A percentile compares a stretch with the other conserved stretches of the same genome.
phyloP scores from a whole-genome alignment of 2,329 filamentous ascomycete genomes.

The Botrytis porri region DNA sequence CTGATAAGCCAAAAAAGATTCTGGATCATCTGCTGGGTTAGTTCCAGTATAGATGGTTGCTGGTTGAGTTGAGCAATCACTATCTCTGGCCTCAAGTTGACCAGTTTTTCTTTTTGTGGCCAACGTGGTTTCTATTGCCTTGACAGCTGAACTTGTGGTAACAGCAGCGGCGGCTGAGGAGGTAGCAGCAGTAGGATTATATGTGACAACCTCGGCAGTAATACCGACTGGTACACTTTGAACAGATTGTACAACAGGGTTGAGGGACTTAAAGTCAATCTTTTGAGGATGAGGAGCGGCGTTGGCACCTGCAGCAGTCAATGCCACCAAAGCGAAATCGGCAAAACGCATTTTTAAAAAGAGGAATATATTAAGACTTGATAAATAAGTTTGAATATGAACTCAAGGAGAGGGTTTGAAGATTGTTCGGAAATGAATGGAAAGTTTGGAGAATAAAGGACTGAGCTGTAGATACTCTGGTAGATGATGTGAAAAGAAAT shows the following conservation, averaged over 20 bases:
- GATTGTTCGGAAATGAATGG: not conserved
- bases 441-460: not conserved
- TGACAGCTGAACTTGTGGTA: not conserved
- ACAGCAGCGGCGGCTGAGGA: not conserved
- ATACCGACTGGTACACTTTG: not conserved
- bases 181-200: not conserved
- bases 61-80: not conserved
- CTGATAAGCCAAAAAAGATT: slow-evolving; percentile 34
- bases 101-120: not conserved
- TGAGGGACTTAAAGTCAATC: not conserved
- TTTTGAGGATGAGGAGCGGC: slow-evolving; percentile 3
- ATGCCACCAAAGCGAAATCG: not conserved
- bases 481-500: not conserved
- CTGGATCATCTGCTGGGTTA: slow-evolving; percentile 36
- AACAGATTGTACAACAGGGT: not conserved
- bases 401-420: not conserved
- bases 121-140: not conserved
- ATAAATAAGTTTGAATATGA: not conserved
- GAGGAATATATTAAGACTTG: not conserved
- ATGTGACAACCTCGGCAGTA: not conserved
- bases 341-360: slow-evolving; percentile 3
- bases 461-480: not conserved
- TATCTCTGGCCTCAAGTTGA: not conserved
- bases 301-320: not conserved
- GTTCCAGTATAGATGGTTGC: not conserved